These are phyloP conservation scores for Didymosphaeria variabile DNA, from an alignment of 2,329 filamentous ascomycete species.

Conservation along the genomic window DNA sequence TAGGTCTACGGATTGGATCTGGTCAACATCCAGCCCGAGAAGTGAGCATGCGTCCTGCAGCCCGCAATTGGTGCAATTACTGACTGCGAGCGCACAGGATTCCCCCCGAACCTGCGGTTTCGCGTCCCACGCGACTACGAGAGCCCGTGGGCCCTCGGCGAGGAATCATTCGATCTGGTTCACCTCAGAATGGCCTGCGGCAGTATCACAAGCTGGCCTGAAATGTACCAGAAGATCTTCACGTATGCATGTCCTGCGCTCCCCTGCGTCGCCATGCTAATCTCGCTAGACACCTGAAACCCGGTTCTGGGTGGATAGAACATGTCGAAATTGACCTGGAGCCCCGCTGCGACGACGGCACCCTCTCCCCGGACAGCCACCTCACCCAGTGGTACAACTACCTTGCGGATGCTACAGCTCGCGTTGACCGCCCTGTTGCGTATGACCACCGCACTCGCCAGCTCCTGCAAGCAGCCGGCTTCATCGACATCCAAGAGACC, in stretches of 20 bases:
- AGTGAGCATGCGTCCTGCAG: constrained; percentile 52
- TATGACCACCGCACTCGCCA: constrained; percentile 70
- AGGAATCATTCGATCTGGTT: constrained; percentile 81
- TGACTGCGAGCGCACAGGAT: constrained; percentile 64
- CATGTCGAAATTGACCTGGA: constrained; percentile 89
- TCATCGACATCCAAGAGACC: constrained; percentile 78
- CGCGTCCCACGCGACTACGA: constrained; percentile 78
- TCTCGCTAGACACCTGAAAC: constrained; percentile 73
- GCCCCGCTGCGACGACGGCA: constrained; percentile 75
- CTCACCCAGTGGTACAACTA: constrained; percentile 75
- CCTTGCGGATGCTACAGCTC: constrained; percentile 73
- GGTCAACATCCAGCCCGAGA: constrained; percentile 67
- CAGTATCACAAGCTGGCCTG: constrained; percentile 78
- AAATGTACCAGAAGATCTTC: constrained; percentile 75
- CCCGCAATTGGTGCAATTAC: constrained; percentile 45
- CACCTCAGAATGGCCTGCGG: constrained; percentile 83
- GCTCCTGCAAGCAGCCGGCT: constrained; percentile 75
- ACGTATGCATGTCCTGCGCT: constrained; percentile 57
- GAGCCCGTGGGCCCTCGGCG: constrained; percentile 73
- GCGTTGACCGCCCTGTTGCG: constrained; percentile 70
- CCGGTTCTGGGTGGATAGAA: constrained; percentile 79
- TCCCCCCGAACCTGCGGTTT: constrained; percentile 74
- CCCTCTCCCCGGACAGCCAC: constrained; percentile 65
- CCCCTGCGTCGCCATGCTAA: constrained; percentile 30
- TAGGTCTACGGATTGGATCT: constrained; percentile 69